Conservation (phyloP, 139 green algal genomes). For the Micromonas commoda region DNA sequence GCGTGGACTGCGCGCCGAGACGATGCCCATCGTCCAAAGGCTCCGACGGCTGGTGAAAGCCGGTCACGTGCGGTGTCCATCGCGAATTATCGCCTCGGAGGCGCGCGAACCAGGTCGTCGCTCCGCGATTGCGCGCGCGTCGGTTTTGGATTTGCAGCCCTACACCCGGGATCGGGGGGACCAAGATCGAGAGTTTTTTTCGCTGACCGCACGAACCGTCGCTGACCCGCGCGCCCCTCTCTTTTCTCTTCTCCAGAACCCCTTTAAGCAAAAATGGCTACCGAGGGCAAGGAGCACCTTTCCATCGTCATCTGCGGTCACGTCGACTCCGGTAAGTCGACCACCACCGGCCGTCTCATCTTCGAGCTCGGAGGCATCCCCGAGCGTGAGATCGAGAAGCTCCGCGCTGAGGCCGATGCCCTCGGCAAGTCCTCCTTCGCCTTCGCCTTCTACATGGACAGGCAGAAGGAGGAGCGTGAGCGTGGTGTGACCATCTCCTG, state of each 20-base stretch:
- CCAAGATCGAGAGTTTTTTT: not conserved
- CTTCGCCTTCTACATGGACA: constrained; percentile 89
- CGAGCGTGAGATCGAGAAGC: constrained; percentile 94
- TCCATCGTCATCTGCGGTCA: constrained; percentile 68
- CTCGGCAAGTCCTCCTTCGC: constrained; percentile 89
- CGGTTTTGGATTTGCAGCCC: not conserved
- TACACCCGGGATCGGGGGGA: not conserved
- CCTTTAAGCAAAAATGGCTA: constrained; percentile 39
- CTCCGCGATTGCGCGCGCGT: no score
- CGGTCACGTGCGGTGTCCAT: no score
- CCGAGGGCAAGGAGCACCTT: constrained; percentile 51
- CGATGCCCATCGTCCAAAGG: no score
- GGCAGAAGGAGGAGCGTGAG: constrained; percentile 73
- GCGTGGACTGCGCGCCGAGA: no score
- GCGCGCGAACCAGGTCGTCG: not conserved
- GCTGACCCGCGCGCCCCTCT: not conserved
- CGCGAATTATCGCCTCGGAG: no score
- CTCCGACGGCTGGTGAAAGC: no score
- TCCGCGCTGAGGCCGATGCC: constrained; percentile 80
- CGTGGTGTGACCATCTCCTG: constrained; percentile 69
- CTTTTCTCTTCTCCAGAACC: not conserved
- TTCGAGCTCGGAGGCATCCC: constrained; percentile 98
- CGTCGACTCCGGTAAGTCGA: constrained; percentile 96
- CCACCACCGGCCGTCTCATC: constrained; percentile 90
- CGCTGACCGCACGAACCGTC: no score